A percentile compares a stretch with the other conserved stretches of the same genome.
phyloP scores from a whole-genome alignment of 2,329 filamentous ascomycete species.

The Fusarium dimerum region DNA sequence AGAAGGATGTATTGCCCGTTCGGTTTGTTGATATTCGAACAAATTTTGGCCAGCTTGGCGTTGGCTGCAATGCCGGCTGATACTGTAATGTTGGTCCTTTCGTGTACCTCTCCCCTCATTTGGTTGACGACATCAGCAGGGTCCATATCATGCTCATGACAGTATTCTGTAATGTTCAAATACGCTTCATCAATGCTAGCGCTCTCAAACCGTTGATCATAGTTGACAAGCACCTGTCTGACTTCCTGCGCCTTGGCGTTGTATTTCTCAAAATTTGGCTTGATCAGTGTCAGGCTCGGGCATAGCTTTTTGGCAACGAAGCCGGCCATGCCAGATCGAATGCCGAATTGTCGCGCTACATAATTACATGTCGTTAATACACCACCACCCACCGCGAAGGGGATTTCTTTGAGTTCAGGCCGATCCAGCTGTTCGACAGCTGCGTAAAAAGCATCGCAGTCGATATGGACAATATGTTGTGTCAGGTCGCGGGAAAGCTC shows the following conservation, averaged over 20 bases:
- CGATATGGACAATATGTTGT: constrained; percentile 85
- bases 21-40: constrained; percentile 93
- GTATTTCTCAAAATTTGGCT: constrained; percentile 89
- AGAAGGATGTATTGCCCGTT: constrained; percentile 85
- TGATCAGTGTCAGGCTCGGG: constrained; percentile 78
- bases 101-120: constrained; percentile 74
- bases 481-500: constrained; percentile 79
- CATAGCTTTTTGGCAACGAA: constrained; percentile 96
- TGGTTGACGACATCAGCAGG: constrained; percentile 76
- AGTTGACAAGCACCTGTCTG: constrained; percentile 77
- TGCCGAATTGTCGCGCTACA: constrained; percentile 83
- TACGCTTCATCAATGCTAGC: constrained; percentile 97
- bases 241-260: constrained; percentile 87
- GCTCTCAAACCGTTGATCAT: constrained; percentile 88
- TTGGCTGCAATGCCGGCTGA: constrained; percentile 95
- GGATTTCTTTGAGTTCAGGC: constrained; percentile 81
- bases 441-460: constrained; percentile 97
- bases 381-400: constrained; percentile 82
- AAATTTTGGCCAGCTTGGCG: constrained; percentile 91
- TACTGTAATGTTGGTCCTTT: constrained; percentile 80
- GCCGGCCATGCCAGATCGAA: constrained; percentile 90
- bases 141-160: constrained; percentile 63
- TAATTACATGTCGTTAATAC: constrained; percentile 79
- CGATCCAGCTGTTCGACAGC: constrained; percentile 85
- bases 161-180: constrained; percentile 90